Evolutionary conservation across 2,329 filamentous ascomycete species (phyloP), one percentile per base, ranked within the genome.

Genomic region (Hymenoscyphus salicellus): DNA sequence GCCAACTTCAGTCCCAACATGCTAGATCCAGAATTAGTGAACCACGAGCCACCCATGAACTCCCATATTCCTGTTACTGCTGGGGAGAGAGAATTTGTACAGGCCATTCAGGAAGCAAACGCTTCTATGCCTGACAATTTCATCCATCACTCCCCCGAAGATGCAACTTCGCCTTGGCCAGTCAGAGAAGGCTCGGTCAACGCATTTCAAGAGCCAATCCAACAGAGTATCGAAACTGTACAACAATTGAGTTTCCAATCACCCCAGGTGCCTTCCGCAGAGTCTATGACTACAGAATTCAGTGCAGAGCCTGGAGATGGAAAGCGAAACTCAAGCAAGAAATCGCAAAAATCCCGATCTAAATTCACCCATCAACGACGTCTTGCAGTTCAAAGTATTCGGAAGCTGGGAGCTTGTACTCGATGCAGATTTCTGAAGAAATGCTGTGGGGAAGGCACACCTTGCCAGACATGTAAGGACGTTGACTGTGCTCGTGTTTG

Each of bases 341-440:
- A 72, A 56, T 52, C 46, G 7, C 74, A 70, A 4, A 84, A 87
- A 69, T 81, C 82, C 7, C 82, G 86, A 10, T 83, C 84, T 3
- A 79, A 83, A 8, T 89, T 89, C 68, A 84, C 82, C 23, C 79
- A 84, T 5, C 78, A 78, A 1, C 80, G 87, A n/a, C 80, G 87
- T 26, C 87, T 85, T 72, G 84, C 89, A 71, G 86, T 89, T 1
- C 85, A 88, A 68, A 84, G 86, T 67, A 84, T 89, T 26, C 83
- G 87, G 28, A 86, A 86, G 70, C 82, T 86, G 41, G 87, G 87
- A 5, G 86, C 87, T 14, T 89, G 87, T 69, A 87, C 89, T 61
- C 80, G 87, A 55, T 89, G 87, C 71, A 82, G 86, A 43, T 88
- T 89, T 66, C 76, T 89, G 41, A 82, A 86, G 64, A 89, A 89